A percentile compares a stretch with the other conserved stretches of the same genome.
Conservation (phyloP, 2,329 filamentous ascomycete species). For the Aspergillus sp. region DNA sequence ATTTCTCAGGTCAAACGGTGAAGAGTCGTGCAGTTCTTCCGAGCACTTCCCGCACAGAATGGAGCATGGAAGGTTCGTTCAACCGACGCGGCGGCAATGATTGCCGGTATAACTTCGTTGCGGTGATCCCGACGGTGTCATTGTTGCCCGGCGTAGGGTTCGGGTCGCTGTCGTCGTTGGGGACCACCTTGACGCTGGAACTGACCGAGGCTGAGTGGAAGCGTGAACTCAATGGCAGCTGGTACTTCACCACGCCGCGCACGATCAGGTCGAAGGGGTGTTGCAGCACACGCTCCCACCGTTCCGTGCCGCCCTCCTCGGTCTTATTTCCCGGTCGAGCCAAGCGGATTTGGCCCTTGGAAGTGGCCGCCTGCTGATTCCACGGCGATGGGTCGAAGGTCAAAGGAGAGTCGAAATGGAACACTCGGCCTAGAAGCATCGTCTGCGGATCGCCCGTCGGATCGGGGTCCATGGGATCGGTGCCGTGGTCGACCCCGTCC, state of each 20-base stretch:
- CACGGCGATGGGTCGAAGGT: constrained; percentile 89
- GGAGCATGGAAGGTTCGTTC: constrained; percentile 6
- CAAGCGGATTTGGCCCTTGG: constrained; percentile 80
- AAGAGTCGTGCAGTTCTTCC: constrained; percentile 24
- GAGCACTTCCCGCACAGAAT: constrained; percentile 9
- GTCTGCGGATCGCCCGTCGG: constrained; percentile 66
- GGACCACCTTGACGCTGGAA: constrained; percentile 39
- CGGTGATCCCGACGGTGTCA: constrained; percentile 24
- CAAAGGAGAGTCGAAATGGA: constrained; percentile 80
- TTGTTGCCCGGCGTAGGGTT: constrained; percentile 22
- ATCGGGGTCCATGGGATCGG: constrained; percentile 60
- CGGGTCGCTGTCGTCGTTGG: constrained; percentile 29
- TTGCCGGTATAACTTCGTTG: too few species aligned
- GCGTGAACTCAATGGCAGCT: constrained; percentile 57
- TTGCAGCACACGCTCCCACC: constrained; percentile 87
- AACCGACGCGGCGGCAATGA: constrained; percentile 1
- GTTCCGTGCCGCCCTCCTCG: constrained; percentile 71
- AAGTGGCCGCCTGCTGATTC: constrained; percentile 67
- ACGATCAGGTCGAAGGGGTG: constrained; percentile 93
- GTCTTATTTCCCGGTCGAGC: constrained; percentile 83
- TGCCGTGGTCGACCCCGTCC: constrained; percentile 52
- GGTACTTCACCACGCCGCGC: constrained; percentile 84
- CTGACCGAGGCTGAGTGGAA: constrained; percentile 50
- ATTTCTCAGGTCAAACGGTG: constrained; percentile 21
- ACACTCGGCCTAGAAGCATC: constrained; percentile 87